phyloP scores from a whole-genome alignment of 108 stramenopile species.

The Conticribra guillardii region DNA sequence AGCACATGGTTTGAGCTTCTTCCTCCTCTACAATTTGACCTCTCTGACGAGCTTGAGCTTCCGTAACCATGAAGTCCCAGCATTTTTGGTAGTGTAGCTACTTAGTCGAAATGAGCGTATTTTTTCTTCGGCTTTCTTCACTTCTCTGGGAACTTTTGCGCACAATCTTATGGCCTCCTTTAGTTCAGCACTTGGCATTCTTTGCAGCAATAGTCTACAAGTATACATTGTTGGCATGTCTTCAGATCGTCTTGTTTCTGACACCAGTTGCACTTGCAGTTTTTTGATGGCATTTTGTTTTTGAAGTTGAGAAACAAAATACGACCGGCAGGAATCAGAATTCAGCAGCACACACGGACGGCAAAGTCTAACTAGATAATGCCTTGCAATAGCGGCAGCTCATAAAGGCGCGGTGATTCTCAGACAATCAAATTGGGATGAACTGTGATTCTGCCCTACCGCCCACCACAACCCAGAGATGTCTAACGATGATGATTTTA shows the following conservation, averaged over 20 bases:
- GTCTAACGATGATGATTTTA: no score
- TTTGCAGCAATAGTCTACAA: not conserved
- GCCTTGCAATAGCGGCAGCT: no score
- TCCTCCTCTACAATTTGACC: conserved; percentile 14
- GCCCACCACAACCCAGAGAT: no score
- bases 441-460: no score
- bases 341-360: no score
- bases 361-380: no score
- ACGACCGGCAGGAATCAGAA: no score
- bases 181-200: conserved; percentile 10
- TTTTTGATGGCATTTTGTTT: not conserved
- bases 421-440: no score
- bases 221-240: conserved; percentile 8
- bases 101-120: conserved; percentile 2
- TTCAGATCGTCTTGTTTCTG: not conserved
- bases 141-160: conserved; percentile 7
- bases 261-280: conserved; percentile 3
- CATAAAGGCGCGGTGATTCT: no score
- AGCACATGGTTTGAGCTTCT: conserved; percentile 8
- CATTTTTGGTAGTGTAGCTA: conserved; percentile 9
- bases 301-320: no score
- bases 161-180: conserved; percentile 20
- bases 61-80: conserved; percentile 15
- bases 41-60: conserved; percentile 9
- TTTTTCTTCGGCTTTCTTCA: conserved; percentile 17